These are phyloP conservation scores for Pichia paraexigua DNA, from an alignment of 805 yeast species.

Conservation along the genomic window DNA sequence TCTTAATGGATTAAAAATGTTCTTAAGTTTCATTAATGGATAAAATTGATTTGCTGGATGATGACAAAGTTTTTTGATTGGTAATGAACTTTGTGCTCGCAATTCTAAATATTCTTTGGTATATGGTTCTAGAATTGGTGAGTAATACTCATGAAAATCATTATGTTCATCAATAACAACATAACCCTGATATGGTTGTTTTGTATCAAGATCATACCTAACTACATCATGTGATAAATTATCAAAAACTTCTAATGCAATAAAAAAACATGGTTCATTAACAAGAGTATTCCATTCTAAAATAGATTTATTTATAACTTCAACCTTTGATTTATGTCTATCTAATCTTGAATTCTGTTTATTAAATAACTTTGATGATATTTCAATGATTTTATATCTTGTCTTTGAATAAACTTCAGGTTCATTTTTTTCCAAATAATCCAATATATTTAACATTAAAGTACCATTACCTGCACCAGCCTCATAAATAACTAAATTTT, in stretches of 20 bases:
- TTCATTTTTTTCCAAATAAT: conserved; percentile 50
- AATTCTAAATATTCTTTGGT: conserved; percentile 47
- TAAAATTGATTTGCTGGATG: conserved; percentile 58
- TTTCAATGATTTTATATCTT: conserved; percentile 65
- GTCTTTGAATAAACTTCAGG: conserved; percentile 70
- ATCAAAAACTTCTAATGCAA: conserved; percentile 79
- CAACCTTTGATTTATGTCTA: conserved; percentile 46
- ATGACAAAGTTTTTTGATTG: conserved; percentile 24
- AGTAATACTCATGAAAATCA: conserved; percentile 66
- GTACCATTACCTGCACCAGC: conserved; percentile 92
- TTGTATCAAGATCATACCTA: conserved; percentile 60
- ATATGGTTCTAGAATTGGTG: conserved; percentile 52
- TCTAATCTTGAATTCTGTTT: conserved; percentile 37
- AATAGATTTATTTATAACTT: conserved; percentile 65
- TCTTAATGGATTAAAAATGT: conserved; percentile 54
- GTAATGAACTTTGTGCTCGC: conserved; percentile 38
- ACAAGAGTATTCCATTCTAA: conserved; percentile 62
- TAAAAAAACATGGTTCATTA: conserved; percentile 61
- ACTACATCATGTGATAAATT: conserved; percentile 78
- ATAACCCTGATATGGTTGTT: conserved; percentile 68
- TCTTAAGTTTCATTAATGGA: conserved; percentile 33
- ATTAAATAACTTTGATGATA: conserved; percentile 51
- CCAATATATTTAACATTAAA: conserved; percentile 65
- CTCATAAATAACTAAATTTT: conserved; percentile 71
- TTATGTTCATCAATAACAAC: conserved; percentile 66